These are phyloP conservation scores for Ramaria rubella DNA, from an alignment of 768 basidiomycete species.

Conservation along the genomic window DNA sequence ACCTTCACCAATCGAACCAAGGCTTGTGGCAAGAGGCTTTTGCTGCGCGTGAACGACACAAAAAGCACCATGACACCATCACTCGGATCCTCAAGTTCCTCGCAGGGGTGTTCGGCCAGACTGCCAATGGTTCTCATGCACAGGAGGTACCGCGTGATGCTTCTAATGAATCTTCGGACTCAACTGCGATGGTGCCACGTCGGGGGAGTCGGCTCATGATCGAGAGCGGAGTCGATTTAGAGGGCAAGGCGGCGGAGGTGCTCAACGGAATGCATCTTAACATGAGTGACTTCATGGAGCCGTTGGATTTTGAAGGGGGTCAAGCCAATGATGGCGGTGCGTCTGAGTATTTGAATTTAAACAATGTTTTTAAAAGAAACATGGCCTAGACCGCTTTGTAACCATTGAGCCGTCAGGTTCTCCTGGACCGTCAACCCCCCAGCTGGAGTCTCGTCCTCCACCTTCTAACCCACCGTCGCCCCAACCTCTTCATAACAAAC, in stretches of 20 bases:
- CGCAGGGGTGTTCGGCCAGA: slow-evolving; percentile 79
- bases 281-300: slow-evolving; percentile 10
- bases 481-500: background rate
- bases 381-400: slow-evolving; percentile 33
- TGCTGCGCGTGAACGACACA: slow-evolving; percentile 67
- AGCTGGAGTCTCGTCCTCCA: background rate
- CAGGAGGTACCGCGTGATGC: slow-evolving; percentile 33
- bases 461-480: background rate
- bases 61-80: slow-evolving; percentile 94
- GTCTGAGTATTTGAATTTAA: no score
- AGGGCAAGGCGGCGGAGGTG: slow-evolving; percentile 30
- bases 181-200: slow-evolving; percentile 43
- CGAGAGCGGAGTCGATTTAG: slow-evolving; percentile 37
- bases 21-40: slow-evolving; percentile 90
- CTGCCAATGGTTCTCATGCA: slow-evolving; percentile 7
- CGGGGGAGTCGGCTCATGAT: slow-evolving; percentile 61
- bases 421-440: slow-evolving; percentile 27
- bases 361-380: no score
- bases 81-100: slow-evolving; percentile 93
- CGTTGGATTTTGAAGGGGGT: slow-evolving; percentile 8
- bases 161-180: slow-evolving; percentile 26
- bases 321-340: slow-evolving; percentile 11
- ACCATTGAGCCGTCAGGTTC: slow-evolving; percentile 42
- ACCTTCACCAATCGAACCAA: slow-evolving; percentile 82
- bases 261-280: background rate